These are phyloP conservation scores for Avena sativa DNA, from an alignment of 176 grass and related monocot genomes.

Conservation along the genomic window DNA sequence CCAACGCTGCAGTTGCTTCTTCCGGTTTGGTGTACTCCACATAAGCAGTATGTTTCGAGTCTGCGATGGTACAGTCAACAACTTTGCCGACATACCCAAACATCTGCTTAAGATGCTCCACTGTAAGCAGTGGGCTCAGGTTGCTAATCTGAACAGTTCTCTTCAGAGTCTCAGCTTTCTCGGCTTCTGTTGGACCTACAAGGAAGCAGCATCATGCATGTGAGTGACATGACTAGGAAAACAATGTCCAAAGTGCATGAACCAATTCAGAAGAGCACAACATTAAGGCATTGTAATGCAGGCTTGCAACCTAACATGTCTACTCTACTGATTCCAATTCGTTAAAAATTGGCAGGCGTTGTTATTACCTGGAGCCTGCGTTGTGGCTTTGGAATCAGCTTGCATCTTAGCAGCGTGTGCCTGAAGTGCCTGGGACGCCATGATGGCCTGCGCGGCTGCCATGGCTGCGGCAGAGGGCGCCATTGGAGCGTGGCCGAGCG, in stretches of 20 bases:
- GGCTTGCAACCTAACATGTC: no score
- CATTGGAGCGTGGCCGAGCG: constrained; percentile 70
- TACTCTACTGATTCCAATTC: no score
- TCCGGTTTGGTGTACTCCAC: constrained; percentile 83
- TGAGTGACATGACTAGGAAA: constrained; percentile 15
- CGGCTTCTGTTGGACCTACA: constrained; percentile 63
- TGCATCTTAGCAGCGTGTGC: constrained; percentile 82
- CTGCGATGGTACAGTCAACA: constrained; percentile 77
- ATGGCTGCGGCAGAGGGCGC: constrained; percentile 86
- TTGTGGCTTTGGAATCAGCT: constrained; percentile 47
- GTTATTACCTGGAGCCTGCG: constrained; percentile 58
- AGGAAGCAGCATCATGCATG: background rate
- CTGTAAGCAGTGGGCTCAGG: constrained; percentile 75
- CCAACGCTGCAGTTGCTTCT: constrained; percentile 77
- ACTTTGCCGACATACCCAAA: constrained; percentile 86
- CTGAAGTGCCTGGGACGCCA: constrained; percentile 83
- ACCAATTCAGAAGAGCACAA: background rate
- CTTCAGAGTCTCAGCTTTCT: constrained; percentile 69
- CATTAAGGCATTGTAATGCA: background rate
- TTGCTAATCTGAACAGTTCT: constrained; percentile 94
- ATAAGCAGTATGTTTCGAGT: constrained; percentile 87
- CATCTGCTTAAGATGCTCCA: constrained; percentile 83
- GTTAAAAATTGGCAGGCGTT: no score
- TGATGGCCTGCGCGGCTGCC: constrained; percentile 92
- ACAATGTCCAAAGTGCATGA: background rate